Conservation (phyloP, 2,329 filamentous ascomycete genomes). For the Beauveria medogensis region DNA sequence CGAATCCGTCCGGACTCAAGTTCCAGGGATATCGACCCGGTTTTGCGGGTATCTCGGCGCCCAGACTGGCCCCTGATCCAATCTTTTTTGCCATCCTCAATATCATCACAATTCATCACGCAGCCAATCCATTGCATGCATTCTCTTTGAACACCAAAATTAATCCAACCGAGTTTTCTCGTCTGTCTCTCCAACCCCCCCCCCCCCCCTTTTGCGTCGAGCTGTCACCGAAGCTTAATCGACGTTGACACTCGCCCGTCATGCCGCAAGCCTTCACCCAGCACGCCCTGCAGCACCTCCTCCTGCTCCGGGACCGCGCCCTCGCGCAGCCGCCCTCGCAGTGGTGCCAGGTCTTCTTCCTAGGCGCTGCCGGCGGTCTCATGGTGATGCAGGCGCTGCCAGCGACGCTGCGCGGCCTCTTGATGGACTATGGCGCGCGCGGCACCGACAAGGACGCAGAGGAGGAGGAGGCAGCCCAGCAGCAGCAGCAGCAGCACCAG, state of each 20-base stretch:
- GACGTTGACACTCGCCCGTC: not conserved
- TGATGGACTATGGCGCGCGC: slow-evolving; percentile 46
- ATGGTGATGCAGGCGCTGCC: slow-evolving; percentile 37
- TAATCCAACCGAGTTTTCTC: too few species aligned
- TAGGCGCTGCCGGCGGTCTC: slow-evolving; percentile 32
- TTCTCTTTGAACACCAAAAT: too few species aligned
- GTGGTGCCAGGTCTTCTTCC: slow-evolving; percentile 40
- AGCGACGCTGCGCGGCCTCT: slow-evolving; percentile 30
- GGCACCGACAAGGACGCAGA: slow-evolving; percentile 17
- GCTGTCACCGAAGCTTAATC: not conserved
- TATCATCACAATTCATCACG: not conserved
- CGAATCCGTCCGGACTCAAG: not conserved
- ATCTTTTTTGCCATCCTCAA: not conserved
- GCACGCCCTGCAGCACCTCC: not conserved
- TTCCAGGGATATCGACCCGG: not conserved
- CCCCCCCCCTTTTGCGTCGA: not conserved
- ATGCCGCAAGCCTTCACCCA: not conserved
- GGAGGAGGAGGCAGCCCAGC: not conserved
- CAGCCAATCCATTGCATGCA: not conserved
- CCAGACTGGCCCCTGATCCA: too few species aligned
- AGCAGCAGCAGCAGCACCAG: not conserved
- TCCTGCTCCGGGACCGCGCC: not conserved
- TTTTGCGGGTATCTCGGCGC: not conserved
- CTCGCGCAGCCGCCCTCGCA: slow-evolving; percentile 19
- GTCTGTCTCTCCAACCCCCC: too few species aligned